Percentiles rank a stretch among this genome's conserved stretches.
phyloP scores from a whole-genome alignment of 192 early-diverging fungal species.

The Entrophospora sp. region DNA sequence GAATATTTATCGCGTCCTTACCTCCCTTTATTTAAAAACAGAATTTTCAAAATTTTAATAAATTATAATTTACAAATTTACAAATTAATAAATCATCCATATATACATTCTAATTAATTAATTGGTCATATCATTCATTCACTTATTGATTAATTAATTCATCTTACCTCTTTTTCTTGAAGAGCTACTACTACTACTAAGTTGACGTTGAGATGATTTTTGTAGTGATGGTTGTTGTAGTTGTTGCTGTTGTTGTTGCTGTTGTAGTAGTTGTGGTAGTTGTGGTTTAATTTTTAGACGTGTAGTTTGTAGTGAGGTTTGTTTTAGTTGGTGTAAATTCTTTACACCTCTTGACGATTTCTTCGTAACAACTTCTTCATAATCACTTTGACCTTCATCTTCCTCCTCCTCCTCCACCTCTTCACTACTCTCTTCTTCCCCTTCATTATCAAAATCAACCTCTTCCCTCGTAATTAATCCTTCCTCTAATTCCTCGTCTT shows the following conservation, averaged over 20 bases:
- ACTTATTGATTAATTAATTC: no score
- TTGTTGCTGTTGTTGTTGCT: not conserved
- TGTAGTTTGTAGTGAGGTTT: not conserved
- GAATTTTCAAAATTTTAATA: not conserved
- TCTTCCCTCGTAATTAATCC: slow-evolving; percentile 18
- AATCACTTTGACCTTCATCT: slow-evolving; percentile 11
- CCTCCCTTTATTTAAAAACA: not conserved
- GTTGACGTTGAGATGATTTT: not conserved
- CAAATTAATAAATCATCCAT: not conserved
- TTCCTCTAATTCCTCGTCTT: slow-evolving; percentile 17
- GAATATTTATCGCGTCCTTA: not conserved
- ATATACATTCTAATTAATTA: not conserved
- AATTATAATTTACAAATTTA: not conserved
- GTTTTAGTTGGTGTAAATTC: not conserved
- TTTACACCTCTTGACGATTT: slow-evolving; percentile 22
- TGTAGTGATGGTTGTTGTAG: not conserved
- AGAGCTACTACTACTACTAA: no score
- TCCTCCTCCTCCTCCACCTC: slow-evolving; percentile 20
- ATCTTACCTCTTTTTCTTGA: slow-evolving; percentile 5
- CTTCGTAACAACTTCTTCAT: slow-evolving; percentile 3
- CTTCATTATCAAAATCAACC: slow-evolving; percentile 19
- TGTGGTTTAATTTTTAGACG: not conserved
- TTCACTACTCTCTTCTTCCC: slow-evolving; percentile 19
- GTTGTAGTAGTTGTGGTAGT: not conserved
- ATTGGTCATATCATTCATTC: slow-evolving; percentile 6